A percentile compares a stretch with the other conserved stretches of the same genome.
These are phyloP conservation scores for Poa annua DNA, from an alignment of 176 grass and related monocot species.

Conservation along the genomic window DNA sequence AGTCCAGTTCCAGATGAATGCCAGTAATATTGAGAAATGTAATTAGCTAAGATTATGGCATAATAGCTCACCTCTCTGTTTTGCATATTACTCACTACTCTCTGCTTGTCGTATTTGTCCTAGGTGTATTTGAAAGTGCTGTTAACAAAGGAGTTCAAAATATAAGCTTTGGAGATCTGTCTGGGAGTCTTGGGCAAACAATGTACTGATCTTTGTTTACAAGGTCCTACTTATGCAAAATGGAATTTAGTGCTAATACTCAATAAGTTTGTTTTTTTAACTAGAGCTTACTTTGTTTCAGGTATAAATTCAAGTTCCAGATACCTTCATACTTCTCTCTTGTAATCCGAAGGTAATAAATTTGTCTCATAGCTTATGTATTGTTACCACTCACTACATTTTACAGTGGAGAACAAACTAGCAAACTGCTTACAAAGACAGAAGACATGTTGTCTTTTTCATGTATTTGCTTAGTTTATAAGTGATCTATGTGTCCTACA, in stretches of 20 bases:
- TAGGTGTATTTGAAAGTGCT: slow-evolving; percentile 98
- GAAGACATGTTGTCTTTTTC: slow-evolving; percentile 7
- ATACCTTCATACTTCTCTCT: slow-evolving; percentile 99
- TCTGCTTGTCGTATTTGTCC: slow-evolving; percentile 40
- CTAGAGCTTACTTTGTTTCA: slow-evolving; percentile 45
- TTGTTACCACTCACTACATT: slow-evolving; percentile 7
- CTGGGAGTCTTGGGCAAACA: slow-evolving; percentile 92
- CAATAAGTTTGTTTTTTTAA: slow-evolving; percentile 26
- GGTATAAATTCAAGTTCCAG: slow-evolving; percentile 99
- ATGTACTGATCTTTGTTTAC: slow-evolving; percentile 66
- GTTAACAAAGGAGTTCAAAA: slow-evolving; percentile 90
- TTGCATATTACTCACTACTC: slow-evolving; percentile 24
- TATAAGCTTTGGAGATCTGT: slow-evolving; percentile 98
- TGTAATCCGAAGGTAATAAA: slow-evolving; percentile 87
- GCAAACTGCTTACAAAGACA: slow-evolving; percentile 17
- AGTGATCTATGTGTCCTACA: not conserved
- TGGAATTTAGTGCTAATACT: not conserved
- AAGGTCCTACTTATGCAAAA: slow-evolving; percentile 11
- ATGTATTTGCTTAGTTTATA: slow-evolving; percentile 18
- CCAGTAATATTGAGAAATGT: slow-evolving; percentile 18
- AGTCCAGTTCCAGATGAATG: slow-evolving; percentile 37
- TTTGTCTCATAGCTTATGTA: slow-evolving; percentile 2
- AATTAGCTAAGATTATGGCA: slow-evolving; percentile 2
- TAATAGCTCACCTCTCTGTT: not conserved
- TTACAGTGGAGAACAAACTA: not conserved